Base-by-base conservation (phyloP, 2,329 filamentous ascomycete genomes). In the Aspergillus sp. region DNA sequence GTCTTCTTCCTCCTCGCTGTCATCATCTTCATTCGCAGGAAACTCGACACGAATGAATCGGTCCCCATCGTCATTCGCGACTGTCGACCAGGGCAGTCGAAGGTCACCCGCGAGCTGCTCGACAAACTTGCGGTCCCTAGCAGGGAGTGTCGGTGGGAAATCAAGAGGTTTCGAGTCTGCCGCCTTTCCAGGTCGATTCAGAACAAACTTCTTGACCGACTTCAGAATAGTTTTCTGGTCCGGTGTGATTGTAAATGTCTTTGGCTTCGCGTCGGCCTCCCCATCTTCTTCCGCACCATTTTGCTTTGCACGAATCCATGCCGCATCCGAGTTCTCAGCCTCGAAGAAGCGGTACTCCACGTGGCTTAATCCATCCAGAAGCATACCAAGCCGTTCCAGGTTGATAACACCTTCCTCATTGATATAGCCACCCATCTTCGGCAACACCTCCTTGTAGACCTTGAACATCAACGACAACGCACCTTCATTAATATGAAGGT, bases 401-500 rank as follows among this genome's bases (percentile, higher is more conserved):
- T 98, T 96, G 77, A 99, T 97, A 51, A 91, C 89, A 71, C 95
- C 96, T 59, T 91, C 88, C 75, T 99, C 93, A 77, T 99, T 99
- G 79, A 99, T 94, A 76, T 98, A 99, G 5, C 95, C 95, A 60
- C 92, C 91, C 71, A 92, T 90, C 73, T 90, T 88, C 7, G 93
- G 93, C 62, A 99, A 82, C 43, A 97, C 88, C 52, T 90, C 85
- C 79, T 98, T 98, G 84, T 99, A 99, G 63, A 97, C 88, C 73
- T 91, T 90, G 77, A 99, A 99, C 95, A 99, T 99, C 74, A 95
- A 89, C 25, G 94, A 92, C 77, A 99, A 82, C 23, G 96, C 95
- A 67, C 95, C 96, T 79, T 99, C 96, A 78, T 99, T 99, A 79
- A 99, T 99, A 79, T 99, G 95, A 67, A 99, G 81, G 73, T 96